Evolutionary conservation across 495 filamentous ascomycete genomes (phyloP).

Genomic region (Articulospora tetracladia): DNA sequence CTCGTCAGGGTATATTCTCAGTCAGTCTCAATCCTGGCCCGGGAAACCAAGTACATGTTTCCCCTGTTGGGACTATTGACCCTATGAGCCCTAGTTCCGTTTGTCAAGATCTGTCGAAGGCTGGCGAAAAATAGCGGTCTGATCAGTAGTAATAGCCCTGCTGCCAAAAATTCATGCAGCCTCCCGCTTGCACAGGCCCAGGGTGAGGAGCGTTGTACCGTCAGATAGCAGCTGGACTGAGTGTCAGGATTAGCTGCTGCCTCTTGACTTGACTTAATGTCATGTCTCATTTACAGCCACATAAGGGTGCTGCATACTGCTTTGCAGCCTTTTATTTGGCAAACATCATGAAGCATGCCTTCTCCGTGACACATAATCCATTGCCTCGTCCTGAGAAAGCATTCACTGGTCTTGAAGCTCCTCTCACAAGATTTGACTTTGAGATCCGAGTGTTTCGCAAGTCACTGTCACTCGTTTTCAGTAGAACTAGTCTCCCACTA

Average conservation of each 20-base stretch:
- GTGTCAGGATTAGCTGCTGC: no score
- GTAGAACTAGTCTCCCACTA: not conserved
- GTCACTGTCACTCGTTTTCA: not conserved
- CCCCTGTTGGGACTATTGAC: conserved; percentile 11
- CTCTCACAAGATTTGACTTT: not conserved
- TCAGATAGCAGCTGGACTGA: not conserved
- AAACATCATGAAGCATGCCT: not conserved
- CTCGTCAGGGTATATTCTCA: conserved; percentile 2
- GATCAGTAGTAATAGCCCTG: not conserved
- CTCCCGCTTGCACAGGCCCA: conserved; percentile 1
- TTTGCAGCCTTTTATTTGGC: not conserved
- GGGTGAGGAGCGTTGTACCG: not conserved
- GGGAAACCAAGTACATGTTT: conserved; percentile 10
- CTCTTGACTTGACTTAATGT: not conserved
- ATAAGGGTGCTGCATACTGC: not conserved
- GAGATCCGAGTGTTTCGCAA: not conserved
- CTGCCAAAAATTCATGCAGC: conserved; percentile 14
- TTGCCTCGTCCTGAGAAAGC: not conserved
- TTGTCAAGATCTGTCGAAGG: conserved; percentile 14
- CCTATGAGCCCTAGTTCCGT: conserved; percentile 6
- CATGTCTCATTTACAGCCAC: not conserved
- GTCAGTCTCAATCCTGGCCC: conserved; percentile 11
- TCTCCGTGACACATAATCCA: not conserved
- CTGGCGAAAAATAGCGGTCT: conserved; percentile 12
- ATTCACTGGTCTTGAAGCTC: not conserved